Base-by-base conservation (phyloP, 1,284 basidiomycete species). In the Uromyces viciae-fabae region DNA sequence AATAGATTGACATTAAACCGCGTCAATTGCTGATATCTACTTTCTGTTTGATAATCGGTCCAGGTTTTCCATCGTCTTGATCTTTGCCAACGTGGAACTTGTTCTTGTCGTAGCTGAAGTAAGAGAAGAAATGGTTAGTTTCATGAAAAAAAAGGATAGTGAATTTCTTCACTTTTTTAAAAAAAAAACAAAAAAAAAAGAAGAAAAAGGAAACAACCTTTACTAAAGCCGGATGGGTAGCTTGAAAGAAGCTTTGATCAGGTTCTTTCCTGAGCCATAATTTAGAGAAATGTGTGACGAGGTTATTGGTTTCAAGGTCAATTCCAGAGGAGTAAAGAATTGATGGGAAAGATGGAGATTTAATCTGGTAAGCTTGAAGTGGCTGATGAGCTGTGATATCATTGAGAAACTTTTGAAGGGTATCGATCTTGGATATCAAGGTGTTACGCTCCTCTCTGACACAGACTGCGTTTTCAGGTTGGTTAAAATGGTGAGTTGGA, bases 241-340 rank as follows among this genome's bases (percentile, higher is more conserved):
- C 66, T 22, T 62, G 38, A 22, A 71, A 49, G 17, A 80, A 80
- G 25, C 66, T 71, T 31, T 72, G 38, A 49, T 80, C 77, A 33
- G 77, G 77, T 11, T 80, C 56, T 73, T 71, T 62, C 43, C 68
- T 72, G 17, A 80, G 58, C 77, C 77, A 80, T 31, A 80, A 25
- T 42, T 80, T 80, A 1, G 77, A 80, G 52, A 80, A 80, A 62
- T 71, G 69, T 25, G 56, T 80, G 56, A 71, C 28, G 52, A 80
- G 69, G 43, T 80, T 80, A 19, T 80, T 69, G n/a, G 68, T 22
- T 38, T 80, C 77, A n/a, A 80, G 56, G 58, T 80, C 77, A 33
- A 80, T 80, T 19, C 56, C 56, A 17, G 64, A 62, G 28, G 25
- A 17, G 11, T 46, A 22, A 54, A 52, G 25, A 31, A 33, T 69